These are phyloP conservation scores for Rhodamnia rubescens DNA, from an alignment of 345 rosid genomes.

Conservation along the genomic window DNA sequence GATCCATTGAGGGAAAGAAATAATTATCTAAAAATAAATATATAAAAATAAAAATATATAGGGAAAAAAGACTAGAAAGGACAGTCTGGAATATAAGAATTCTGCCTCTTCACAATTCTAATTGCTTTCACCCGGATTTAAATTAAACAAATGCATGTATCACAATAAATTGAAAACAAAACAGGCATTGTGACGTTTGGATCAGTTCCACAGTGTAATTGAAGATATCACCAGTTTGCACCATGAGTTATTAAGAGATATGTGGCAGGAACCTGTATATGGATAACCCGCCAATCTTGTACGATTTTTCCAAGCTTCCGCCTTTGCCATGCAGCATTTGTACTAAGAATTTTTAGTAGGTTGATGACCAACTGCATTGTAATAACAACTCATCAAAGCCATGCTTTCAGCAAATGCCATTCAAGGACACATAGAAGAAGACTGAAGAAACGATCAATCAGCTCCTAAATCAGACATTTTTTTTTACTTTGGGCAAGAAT, in stretches of 20 bases:
- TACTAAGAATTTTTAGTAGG: constrained; percentile 83
- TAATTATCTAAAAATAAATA: too few relatives aligned
- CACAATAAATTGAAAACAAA: background rate
- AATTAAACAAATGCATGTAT: background rate
- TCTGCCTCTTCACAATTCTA: too few relatives aligned
- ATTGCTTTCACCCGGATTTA: too few relatives aligned
- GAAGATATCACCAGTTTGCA: background rate
- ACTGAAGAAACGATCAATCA: background rate
- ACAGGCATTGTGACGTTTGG: background rate
- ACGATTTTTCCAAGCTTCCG: constrained; percentile 95
- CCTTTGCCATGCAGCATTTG: constrained; percentile 99
- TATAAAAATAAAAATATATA: too few relatives aligned
- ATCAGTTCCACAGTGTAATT: background rate
- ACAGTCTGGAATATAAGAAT: too few relatives aligned
- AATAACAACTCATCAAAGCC: background rate
- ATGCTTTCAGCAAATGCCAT: background rate
- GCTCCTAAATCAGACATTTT: background rate
- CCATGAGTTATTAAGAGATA: background rate
- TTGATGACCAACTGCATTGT: constrained; percentile 75
- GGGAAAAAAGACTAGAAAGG: too few relatives aligned
- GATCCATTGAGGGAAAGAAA: too few relatives aligned
- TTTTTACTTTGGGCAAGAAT: background rate
- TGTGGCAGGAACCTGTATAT: constrained; percentile 47
- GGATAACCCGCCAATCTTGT: constrained; percentile 89
- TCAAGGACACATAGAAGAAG: background rate